Conservation (phyloP, 306 rosid species). For the Oxytropis ochrocephala region DNA sequence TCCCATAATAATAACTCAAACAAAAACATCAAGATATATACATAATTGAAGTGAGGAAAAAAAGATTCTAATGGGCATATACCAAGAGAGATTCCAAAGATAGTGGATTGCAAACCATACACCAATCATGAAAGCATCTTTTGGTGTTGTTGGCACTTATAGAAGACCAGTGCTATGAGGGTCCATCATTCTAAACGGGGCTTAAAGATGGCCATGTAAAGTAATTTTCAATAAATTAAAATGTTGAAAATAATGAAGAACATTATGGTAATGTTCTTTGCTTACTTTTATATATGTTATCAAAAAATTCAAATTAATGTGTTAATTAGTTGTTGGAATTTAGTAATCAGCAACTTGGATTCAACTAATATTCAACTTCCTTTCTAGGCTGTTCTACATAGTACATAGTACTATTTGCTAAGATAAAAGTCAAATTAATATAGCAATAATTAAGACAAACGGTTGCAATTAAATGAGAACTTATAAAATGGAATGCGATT, state of each 20-base stretch:
- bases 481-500: too few species aligned
- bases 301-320: too few species aligned
- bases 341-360: background rate
- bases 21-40: background rate
- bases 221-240: background rate
- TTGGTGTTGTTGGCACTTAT: background rate
- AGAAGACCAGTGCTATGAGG: background rate
- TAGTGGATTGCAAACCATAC: constrained; percentile 27
- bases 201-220: background rate
- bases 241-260: background rate
- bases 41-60: background rate
- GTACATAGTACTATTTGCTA: too few species aligned
- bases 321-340: background rate
- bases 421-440: too few species aligned
- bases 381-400: too few species aligned
- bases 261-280: background rate
- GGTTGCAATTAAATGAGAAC: too few species aligned
- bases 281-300: too few species aligned
- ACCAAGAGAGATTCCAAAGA: background rate
- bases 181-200: background rate
- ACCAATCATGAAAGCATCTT: background rate
- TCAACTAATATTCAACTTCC: too few species aligned
- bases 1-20: background rate
- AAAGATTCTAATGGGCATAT: background rate
- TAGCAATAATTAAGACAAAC: too few species aligned